Percentiles rank a stretch among this genome's conserved stretches.
Conservation (phyloP, 805 yeast genomes). For the Metschnikowia continentalis region DNA sequence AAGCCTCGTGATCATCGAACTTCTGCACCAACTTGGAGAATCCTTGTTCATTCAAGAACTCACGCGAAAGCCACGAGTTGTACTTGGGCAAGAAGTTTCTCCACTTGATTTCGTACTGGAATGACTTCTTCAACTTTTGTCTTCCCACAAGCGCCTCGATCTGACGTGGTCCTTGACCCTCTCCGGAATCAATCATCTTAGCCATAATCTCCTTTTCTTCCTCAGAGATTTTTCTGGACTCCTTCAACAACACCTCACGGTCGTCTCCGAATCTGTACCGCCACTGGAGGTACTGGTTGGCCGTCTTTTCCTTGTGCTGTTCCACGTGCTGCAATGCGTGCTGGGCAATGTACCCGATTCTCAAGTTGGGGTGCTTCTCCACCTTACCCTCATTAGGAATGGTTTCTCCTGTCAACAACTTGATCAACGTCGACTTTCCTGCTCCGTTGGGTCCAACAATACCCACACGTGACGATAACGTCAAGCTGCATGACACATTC, state of each 20-base stretch:
- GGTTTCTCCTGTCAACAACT: constrained; percentile 87
- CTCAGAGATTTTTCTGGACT: constrained; percentile 76
- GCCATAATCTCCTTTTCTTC: constrained; percentile 71
- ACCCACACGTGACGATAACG: constrained; percentile 95
- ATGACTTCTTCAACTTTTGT: constrained; percentile 91
- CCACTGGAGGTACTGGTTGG: constrained; percentile 98
- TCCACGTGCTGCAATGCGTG: constrained; percentile 97
- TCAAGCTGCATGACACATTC: constrained; percentile 83
- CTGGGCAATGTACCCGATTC: constrained; percentile 98
- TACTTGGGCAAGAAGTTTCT: constrained; percentile 84
- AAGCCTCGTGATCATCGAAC: constrained; percentile 46
- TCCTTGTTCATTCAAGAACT: constrained; percentile 58
- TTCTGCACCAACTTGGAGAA: constrained; percentile 41
- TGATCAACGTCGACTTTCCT: constrained; percentile 94
- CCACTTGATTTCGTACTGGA: constrained; percentile 98
- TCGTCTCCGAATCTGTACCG: constrained; percentile 97
- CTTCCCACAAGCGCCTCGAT: constrained; percentile 96
- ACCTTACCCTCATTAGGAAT: constrained; percentile 84
- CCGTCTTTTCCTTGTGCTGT: constrained; percentile 95
- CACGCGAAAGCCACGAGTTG: constrained; percentile 91
- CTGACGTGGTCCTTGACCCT: constrained; percentile 83
- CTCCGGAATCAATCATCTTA: constrained; percentile 73
- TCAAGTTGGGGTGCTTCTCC: constrained; percentile 95
- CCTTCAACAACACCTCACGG: constrained; percentile 92
- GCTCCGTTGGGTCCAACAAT: constrained; percentile 98